Percentiles rank a stretch among this genome's conserved stretches.
phyloP scores from a whole-genome alignment of 345 rosid species.

The Lepidium didymum region DNA sequence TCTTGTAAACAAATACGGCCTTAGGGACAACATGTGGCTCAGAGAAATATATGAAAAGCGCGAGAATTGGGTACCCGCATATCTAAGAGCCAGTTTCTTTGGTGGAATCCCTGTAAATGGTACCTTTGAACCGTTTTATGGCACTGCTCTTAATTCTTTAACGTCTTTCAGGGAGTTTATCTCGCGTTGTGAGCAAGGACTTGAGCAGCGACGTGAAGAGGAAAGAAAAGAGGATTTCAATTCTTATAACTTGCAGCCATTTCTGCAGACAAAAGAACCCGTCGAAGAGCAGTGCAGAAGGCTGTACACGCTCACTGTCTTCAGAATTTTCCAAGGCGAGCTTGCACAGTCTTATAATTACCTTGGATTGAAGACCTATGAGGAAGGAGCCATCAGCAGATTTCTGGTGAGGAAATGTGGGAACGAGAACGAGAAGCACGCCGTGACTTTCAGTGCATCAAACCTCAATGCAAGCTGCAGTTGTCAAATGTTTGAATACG shows the following conservation, averaged over 20 bases:
- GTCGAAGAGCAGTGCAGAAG: constrained; percentile 75
- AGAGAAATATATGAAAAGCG: constrained; percentile 64
- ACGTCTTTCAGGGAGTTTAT: constrained; percentile 57
- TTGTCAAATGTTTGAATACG: constrained; percentile 90
- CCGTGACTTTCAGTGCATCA: constrained; percentile 59
- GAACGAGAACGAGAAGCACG: constrained; percentile 58
- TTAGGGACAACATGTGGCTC: constrained; percentile 61
- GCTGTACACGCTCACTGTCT: constrained; percentile 60
- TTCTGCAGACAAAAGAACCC: constrained; percentile 64
- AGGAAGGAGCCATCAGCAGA: constrained; percentile 65
- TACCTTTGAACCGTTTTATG: constrained; percentile 51
- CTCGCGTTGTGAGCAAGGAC: constrained; percentile 54
- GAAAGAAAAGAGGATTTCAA: constrained; percentile 80
- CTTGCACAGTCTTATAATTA: constrained; percentile 56
- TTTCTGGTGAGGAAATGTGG: constrained; percentile 61
- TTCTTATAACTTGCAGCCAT: constrained; percentile 55
- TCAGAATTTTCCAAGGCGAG: constrained; percentile 73
- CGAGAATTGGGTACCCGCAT: constrained; percentile 73
- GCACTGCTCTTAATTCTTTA: constrained; percentile 40
- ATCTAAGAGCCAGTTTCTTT: constrained; percentile 60
- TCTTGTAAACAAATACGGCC: constrained; percentile 49
- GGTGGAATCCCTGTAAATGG: constrained; percentile 67
- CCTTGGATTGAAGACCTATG: constrained; percentile 57
- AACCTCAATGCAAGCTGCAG: constrained; percentile 57
- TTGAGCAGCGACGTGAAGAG: constrained; percentile 68